phyloP scores from a whole-genome alignment of 306 rosid species.

The Glycine latifolia region DNA sequence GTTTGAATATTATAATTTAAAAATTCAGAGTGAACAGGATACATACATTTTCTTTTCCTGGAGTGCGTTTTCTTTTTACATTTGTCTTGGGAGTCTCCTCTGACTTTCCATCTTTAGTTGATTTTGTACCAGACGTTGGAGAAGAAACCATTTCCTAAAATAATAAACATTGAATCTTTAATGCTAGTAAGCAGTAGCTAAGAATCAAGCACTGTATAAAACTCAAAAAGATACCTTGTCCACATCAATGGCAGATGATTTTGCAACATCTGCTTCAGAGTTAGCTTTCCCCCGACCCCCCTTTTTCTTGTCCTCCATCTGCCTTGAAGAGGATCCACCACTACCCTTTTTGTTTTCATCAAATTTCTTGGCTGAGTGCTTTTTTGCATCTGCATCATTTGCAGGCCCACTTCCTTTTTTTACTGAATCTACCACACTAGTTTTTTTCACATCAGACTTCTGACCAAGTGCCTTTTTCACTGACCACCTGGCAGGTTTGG shows the following conservation, averaged over 20 bases:
- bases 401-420: slow-evolving; percentile 59
- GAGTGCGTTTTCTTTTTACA: slow-evolving; percentile 69
- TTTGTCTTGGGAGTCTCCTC: slow-evolving; percentile 66
- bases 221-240: slow-evolving; percentile 52
- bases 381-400: slow-evolving; percentile 65
- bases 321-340: slow-evolving; percentile 62
- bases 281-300: slow-evolving; percentile 53
- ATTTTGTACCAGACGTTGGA: slow-evolving; percentile 61
- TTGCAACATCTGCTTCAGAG: slow-evolving; percentile 52
- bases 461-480: slow-evolving; percentile 58
- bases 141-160: slow-evolving; percentile 61
- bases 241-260: slow-evolving; percentile 55
- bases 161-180: slow-evolving; percentile 38
- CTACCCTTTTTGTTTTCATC: slow-evolving; percentile 56
- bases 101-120: slow-evolving; percentile 50
- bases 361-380: slow-evolving; percentile 62
- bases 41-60: slow-evolving; percentile 67
- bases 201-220: slow-evolving; percentile 40
- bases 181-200: slow-evolving; percentile 1
- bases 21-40: neutral
- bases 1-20: neutral
- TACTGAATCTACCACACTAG: slow-evolving; percentile 50
- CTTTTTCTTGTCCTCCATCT: slow-evolving; percentile 64
- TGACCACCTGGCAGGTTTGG: slow-evolving; percentile 54
- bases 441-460: slow-evolving; percentile 57